Evolutionary conservation across 2,329 filamentous ascomycete genomes (phyloP).

Genomic region (Alternaria rosae): DNA sequence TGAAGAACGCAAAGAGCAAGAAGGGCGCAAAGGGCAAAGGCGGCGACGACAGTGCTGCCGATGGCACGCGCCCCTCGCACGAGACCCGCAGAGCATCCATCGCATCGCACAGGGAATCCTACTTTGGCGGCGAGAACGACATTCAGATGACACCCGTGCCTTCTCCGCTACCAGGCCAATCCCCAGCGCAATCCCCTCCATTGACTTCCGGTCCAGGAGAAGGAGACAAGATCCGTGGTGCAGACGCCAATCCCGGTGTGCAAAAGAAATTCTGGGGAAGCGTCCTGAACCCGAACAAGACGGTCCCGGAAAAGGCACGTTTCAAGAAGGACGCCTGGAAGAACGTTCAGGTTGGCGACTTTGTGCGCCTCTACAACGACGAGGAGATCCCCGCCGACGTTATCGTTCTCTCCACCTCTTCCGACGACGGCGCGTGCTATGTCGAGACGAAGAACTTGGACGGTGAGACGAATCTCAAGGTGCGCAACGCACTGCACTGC

Average conservation of each 20-base stretch:
- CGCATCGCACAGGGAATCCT: conserved; percentile 61
- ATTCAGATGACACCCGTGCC: conserved; percentile 97
- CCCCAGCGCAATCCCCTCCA: conserved; percentile 35
- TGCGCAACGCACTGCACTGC: conserved; percentile 87
- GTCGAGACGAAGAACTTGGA: conserved; percentile 98
- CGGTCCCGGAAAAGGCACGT: conserved; percentile 72
- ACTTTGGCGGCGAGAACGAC: conserved; percentile 64
- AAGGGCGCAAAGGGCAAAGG: conserved; percentile 47
- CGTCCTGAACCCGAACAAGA: conserved; percentile 75
- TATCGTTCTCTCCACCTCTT: conserved; percentile 90
- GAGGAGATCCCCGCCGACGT: conserved; percentile 95
- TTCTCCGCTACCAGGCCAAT: conserved; percentile 71
- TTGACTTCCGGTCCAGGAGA: conserved; percentile 38
- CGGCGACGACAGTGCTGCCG: conserved; percentile 57
- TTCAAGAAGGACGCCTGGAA: conserved; percentile 98
- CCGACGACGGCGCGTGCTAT: conserved; percentile 92
- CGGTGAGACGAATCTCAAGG: conserved; percentile 96
- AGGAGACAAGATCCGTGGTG: conserved; percentile 36
- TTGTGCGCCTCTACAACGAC: conserved; percentile 94
- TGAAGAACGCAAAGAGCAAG: conserved; percentile 53
- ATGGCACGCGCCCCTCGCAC: conserved; percentile 71
- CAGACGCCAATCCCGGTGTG: conserved; percentile 31
- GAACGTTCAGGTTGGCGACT: conserved; percentile 92
- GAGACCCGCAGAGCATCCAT: conserved; percentile 68
- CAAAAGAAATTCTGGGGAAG: conserved; percentile 66